Conservation (phyloP, 805 yeast genomes). For the Barnettozyma californica region DNA sequence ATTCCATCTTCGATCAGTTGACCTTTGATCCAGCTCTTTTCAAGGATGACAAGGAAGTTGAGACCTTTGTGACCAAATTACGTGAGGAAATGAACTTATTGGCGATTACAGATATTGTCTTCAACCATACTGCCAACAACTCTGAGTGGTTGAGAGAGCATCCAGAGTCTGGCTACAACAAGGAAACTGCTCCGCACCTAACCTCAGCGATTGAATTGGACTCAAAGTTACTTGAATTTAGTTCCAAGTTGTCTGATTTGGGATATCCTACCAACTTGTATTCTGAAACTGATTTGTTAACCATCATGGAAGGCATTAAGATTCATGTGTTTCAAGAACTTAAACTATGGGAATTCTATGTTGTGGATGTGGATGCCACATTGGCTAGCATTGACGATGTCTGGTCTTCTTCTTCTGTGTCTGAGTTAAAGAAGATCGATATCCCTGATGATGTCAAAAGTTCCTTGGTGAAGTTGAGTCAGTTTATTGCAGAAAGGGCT, state of each 20-base stretch:
- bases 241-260: slow-evolving; percentile 46
- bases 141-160: slow-evolving; percentile 80
- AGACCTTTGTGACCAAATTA: slow-evolving; percentile 41
- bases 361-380: slow-evolving; percentile 48
- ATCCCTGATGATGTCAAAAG: slow-evolving; percentile 41
- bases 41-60: slow-evolving; percentile 48
- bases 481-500: slow-evolving; percentile 39
- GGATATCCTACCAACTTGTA: slow-evolving; percentile 59
- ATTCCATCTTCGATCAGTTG: slow-evolving; percentile 84
- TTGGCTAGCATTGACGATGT: slow-evolving; percentile 33
- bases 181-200: slow-evolving; percentile 85
- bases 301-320: slow-evolving; percentile 62
- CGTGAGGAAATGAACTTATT: slow-evolving; percentile 56
- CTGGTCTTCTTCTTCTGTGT: slow-evolving; percentile 27
- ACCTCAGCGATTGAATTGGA: slow-evolving; percentile 82
- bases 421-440: slow-evolving; percentile 27
- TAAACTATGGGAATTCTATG: slow-evolving; percentile 86
- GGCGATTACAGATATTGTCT: slow-evolving; percentile 85
- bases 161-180: slow-evolving; percentile 88
- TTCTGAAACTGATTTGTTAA: slow-evolving; percentile 47
- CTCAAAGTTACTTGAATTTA: slow-evolving; percentile 56
- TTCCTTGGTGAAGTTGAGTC: slow-evolving; percentile 40
- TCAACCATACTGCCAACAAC: slow-evolving; percentile 92
- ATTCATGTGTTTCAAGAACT: slow-evolving; percentile 60
- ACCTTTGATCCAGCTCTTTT: slow-evolving; percentile 66